Evolutionary conservation across 176 grass and related monocot species (phyloP), one percentile per base, ranked within the genome.

Genomic region (Avena sativa): DNA sequence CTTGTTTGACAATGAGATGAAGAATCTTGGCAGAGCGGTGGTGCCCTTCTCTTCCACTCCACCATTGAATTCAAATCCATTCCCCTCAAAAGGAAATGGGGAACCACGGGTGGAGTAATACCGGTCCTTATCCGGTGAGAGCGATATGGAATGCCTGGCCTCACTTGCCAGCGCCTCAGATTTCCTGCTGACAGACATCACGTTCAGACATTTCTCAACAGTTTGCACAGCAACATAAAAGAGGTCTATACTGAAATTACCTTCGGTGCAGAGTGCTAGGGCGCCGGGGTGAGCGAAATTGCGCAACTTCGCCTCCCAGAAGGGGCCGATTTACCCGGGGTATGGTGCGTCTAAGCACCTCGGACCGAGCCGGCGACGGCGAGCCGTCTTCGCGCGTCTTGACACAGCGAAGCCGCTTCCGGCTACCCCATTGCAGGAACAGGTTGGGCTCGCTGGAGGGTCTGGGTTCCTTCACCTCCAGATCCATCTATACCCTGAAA

Each of bases 1-100:
- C 90, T 99, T 99, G 47, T 93, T 99, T n/a, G 97, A 99, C 78
- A 99, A 81, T 11, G 97, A 88, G 46, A 99, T 91, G 86, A 97
- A 99, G 89, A 99, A 99, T 55, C 92, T 91, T 0, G 97, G 92
- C 69, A 97, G 79, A 0, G 85, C 67, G 2, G 80, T 81, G 15
- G 81, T 86, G 38, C 89, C 92, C 76, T 80, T 99, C 62, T 99
- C 94, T 47, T 99, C 92, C 50, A 84, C 60, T 30, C 70, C 88
- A 46, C 66, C 74, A 38, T 62, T 82, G 32, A 88, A 77, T 58
- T 87, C 82, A n/a, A 88, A 85, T 1, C 94, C 90, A 28, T 57
- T 90, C 51, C 85, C 94, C 71, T 97, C 92, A 32, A 90, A 92
- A 26, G 87, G 80, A 79, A 94, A 85, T 0, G 88, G 79, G 2